Base-by-base conservation (phyloP, 768 basidiomycete genomes). In the Tulasnella sp. region DNA sequence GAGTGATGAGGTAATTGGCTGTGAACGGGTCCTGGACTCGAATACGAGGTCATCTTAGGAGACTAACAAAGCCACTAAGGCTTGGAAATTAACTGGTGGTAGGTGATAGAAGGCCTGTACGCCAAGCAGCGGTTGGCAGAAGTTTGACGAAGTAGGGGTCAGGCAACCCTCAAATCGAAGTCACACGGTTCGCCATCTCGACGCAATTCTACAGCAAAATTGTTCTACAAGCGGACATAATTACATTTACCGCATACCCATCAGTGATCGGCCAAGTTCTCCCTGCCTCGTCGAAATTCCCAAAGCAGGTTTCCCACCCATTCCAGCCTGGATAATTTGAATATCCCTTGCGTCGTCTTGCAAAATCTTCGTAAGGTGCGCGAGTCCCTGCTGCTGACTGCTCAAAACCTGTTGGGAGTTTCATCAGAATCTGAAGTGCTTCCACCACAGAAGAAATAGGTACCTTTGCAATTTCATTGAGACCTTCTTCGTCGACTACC, bases 401-500 rank as follows among this genome's bases (percentile, higher is more conserved):
- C 70, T 67, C 32, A 91, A 65, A 55, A 89, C 83, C 81, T 86
- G 58, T 4, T 19, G 7, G 15, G 13, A 53, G 19, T 47, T 19
- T 19, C 15, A 39, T 8, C 20, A 56, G 25, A 41, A n/a, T 9
- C 20, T 24, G 12, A 19, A 13, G 4, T 10, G 20, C 5, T 3
- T n/a, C 48, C 29, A 16, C 39, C 44, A 16, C n/a, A 3, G 15
- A 33, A 45, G n/a, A 34, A 16, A 45, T 24, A 13, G 9, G 13
- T 7, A 83, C 84, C 73, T 83, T 79, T 3, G 79, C 70, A 49
- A 91, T 78, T 62, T 84, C 78, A 41, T 76, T 70, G 49, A 91
- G 65, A 1, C 87, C 87, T 1, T 87, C 84, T 59, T 86, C 83
- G 61, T 91, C 88, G 2, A 84, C 82, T n/a, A 89, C 83, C 0